Evolutionary conservation across 805 yeast genomes (phyloP), one percentile per base, ranked within the genome.

Genomic region (Yarrowia sp.): DNA sequence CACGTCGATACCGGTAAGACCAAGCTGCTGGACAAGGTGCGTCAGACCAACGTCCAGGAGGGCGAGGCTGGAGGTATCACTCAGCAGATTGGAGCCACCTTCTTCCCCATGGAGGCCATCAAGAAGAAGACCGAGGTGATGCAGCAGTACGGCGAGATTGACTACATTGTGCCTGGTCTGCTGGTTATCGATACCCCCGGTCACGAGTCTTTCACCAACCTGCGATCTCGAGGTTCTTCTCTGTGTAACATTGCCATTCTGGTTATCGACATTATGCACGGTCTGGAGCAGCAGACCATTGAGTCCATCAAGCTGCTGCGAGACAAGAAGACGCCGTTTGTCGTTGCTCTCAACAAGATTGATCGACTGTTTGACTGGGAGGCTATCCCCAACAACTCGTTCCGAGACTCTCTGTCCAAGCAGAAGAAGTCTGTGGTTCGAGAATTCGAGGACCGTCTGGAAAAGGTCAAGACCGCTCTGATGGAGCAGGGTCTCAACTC

Each of bases 21-120:
- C 70, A 95, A 95, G 77, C 84, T 95, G 69, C 83, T 95, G 76
- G 99, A 95, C 76, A 95, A 95, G 79, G 87, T 95, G 71, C 93
- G 99, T 81, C 98, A 93, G 81, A 95, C 98, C 45, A 95, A 95
- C 74, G 99, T 95, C 67, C 99, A 95, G 81, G 99, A 98, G 77
- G 99, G 99, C 75, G 99, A 95, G 81, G 99, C 99, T 65, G 99
- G 99, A 82, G 99, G 99, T 82, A 95, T 95, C 77, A 95, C 99
- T 69, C 99, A 95, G 84, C 99, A 95, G 80, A 95, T 95, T 75
- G 99, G 99, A 85, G 99, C 99, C 65, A 95, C 99, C 22, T 95
- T 95, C 77, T 95, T 95, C 90, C 99, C 99, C 67, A 92, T 95
- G 70, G 96, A 89, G 35, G 92, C 98, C 47, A 90, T 95, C 73